phyloP scores from a whole-genome alignment of 2,329 filamentous ascomycete genomes.

The Cladosporium sp. region DNA sequence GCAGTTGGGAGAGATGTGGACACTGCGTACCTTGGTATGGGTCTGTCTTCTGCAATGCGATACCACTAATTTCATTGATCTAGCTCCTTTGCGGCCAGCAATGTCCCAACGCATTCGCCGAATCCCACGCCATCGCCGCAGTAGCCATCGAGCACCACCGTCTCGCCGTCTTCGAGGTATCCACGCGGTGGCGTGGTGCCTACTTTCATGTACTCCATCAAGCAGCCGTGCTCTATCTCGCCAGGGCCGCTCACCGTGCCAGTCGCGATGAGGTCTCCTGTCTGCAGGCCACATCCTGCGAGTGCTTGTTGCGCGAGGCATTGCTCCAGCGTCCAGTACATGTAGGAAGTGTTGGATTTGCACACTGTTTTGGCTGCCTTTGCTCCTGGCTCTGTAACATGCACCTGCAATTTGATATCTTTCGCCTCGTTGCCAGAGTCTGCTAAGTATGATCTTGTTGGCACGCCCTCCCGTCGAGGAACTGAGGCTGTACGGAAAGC shows the following conservation, averaged over 20 bases:
- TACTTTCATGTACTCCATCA: conserved; percentile 43
- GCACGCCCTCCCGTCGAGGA: conserved; percentile 21
- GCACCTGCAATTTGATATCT: conserved; percentile 29
- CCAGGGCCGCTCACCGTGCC: conserved; percentile 43
- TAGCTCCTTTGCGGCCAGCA: conserved; percentile 32
- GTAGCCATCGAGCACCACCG: conserved; percentile 39
- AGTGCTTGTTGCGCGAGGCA: conserved; percentile 45
- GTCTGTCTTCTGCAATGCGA: background rate
- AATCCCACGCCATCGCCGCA: conserved; percentile 43
- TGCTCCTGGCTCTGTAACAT: conserved; percentile 17
- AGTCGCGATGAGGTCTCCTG: conserved; percentile 44
- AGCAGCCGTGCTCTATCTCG: conserved; percentile 41
- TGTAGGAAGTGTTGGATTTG: conserved; percentile 34
- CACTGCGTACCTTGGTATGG: background rate
- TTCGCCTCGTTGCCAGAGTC: conserved; percentile 25
- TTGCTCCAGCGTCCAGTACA: conserved; percentile 48
- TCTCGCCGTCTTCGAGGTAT: conserved; percentile 45
- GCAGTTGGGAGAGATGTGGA: background rate
- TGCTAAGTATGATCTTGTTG: conserved; percentile 26
- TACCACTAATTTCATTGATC: background rate
- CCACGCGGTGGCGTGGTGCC: conserved; percentile 37
- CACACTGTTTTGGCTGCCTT: conserved; percentile 23
- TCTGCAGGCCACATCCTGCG: conserved; percentile 42
- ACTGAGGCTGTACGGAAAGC: conserved; percentile 30
- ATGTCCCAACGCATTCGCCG: conserved; percentile 41